Percentiles rank a stretch among this genome's conserved stretches.
Evolutionary conservation across 2,329 filamentous ascomycete species (phyloP).

Genomic region (Neofusicoccum kwambonambiense): DNA sequence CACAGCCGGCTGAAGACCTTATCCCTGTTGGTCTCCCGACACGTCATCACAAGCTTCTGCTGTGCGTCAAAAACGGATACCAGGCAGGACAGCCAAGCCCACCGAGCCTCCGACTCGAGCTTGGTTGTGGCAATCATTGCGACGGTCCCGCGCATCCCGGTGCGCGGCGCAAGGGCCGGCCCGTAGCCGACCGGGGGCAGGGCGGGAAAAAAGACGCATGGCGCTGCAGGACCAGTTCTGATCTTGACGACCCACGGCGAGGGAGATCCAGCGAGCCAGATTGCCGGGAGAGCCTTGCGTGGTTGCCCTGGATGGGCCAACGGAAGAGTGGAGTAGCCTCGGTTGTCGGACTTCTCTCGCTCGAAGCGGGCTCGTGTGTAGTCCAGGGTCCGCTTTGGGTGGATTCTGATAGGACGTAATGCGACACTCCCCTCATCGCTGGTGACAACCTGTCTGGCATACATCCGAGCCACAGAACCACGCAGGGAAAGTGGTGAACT

Average conservation of each 20-base stretch:
- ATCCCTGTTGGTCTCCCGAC: neutral
- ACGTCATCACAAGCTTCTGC: neutral
- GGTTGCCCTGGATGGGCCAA: neutral
- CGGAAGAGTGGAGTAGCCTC: constrained; percentile 9
- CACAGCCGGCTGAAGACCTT: neutral
- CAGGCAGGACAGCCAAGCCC: neutral
- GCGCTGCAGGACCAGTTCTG: neutral
- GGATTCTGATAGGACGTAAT: neutral
- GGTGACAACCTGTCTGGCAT: neutral
- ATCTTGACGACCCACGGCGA: neutral
- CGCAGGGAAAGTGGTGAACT: neutral
- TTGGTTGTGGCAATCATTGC: neutral
- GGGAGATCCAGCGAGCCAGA: neutral
- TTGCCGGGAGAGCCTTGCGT: neutral
- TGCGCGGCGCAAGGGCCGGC: constrained; percentile 12
- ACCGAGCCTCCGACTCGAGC: neutral
- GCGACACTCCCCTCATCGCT: neutral
- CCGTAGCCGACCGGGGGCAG: constrained; percentile 2
- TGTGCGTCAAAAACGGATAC: neutral
- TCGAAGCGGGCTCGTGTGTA: neutral
- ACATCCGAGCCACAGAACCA: neutral
- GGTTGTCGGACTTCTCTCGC: constrained; percentile 9
- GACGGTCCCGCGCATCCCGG: neutral
- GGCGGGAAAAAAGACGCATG: neutral
- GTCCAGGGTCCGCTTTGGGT: neutral